Percentiles rank a stretch among this genome's conserved stretches.
Conservation (phyloP, 805 yeast genomes). For the Ogataea henricii region DNA sequence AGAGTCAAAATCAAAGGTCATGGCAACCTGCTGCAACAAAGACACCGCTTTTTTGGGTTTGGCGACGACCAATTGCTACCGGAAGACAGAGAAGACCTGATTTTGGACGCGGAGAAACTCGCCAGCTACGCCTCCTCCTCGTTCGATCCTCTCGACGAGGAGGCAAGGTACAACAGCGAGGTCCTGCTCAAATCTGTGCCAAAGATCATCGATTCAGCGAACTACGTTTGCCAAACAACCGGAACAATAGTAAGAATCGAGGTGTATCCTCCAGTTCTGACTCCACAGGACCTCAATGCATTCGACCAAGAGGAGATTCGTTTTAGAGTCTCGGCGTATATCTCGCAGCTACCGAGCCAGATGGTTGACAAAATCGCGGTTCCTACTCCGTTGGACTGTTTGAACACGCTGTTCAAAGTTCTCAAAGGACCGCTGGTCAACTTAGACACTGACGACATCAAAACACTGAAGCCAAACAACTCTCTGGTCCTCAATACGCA, state of each 20-base stretch:
- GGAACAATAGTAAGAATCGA: conserved; percentile 54
- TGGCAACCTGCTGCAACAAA: conserved; percentile 14
- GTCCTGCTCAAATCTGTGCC: conserved; percentile 34
- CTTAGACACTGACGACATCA: conserved; percentile 45
- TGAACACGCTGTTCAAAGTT: conserved; percentile 61
- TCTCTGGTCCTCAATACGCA: conserved; percentile 53
- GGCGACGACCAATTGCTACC: conserved; percentile 28
- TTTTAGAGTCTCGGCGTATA: conserved; percentile 46
- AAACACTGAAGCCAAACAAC: conserved; percentile 56
- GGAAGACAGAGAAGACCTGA: conserved; percentile 28
- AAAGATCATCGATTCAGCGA: conserved; percentile 45
- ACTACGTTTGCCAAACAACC: conserved; percentile 47
- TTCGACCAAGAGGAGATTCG: conserved; percentile 53
- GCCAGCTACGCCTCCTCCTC: conserved; percentile 1
- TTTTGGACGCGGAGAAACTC: conserved; percentile 14
- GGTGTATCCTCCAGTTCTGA: conserved; percentile 53
- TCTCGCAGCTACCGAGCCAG: conserved; percentile 24
- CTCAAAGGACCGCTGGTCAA: conserved; percentile 65
- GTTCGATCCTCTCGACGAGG: conserved; percentile 6
- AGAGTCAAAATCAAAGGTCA: conserved; percentile 30
- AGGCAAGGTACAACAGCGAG: conserved; percentile 12
- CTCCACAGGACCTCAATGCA: conserved; percentile 45
- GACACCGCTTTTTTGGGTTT: conserved; percentile 32
- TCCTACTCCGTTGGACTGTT: conserved; percentile 61
- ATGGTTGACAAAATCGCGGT: conserved; percentile 17